These are phyloP conservation scores for Backusella liffmaniae DNA, from an alignment of 192 early-diverging fungal genomes.

Conservation along the genomic window DNA sequence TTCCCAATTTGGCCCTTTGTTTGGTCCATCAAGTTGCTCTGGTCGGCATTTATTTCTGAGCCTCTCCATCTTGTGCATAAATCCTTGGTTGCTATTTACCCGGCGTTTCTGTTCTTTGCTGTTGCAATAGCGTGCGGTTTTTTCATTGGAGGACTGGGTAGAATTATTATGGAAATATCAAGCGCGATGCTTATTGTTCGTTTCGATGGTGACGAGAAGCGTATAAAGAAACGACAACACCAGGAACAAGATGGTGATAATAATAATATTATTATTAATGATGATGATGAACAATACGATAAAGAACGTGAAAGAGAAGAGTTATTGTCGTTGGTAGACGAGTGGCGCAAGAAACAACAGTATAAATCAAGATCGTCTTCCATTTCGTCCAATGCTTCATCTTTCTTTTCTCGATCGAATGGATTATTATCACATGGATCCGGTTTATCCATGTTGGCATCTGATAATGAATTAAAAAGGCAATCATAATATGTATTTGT, in stretches of 20 bases:
- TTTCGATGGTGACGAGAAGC: not conserved
- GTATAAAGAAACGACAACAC: not conserved
- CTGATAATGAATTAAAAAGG: constrained; percentile 4
- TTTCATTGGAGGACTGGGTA: not conserved
- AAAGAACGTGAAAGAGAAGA: not conserved
- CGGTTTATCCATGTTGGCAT: not conserved
- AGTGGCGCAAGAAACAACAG: not conserved
- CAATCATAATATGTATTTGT: not conserved
- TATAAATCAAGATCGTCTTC: not conserved
- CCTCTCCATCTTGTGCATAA: not conserved
- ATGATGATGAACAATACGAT: not conserved
- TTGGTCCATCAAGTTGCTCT: not conserved
- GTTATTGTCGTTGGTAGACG: not conserved
- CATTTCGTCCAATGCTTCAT: not conserved
- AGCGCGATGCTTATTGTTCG: not conserved
- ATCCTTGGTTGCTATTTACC: not conserved
- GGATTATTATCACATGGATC: not conserved
- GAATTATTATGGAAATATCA: not conserved
- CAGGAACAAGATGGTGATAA: not conserved
- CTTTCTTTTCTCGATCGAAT: not conserved
- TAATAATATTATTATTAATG: too few relatives aligned
- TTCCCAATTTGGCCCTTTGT: not conserved
- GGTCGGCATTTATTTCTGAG: not conserved
- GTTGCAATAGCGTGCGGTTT: not conserved
- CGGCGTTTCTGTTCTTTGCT: not conserved